These are phyloP conservation scores for Isoetes engelmannii DNA, from an alignment of 83 land plant genomes.

Conservation along the genomic window DNA sequence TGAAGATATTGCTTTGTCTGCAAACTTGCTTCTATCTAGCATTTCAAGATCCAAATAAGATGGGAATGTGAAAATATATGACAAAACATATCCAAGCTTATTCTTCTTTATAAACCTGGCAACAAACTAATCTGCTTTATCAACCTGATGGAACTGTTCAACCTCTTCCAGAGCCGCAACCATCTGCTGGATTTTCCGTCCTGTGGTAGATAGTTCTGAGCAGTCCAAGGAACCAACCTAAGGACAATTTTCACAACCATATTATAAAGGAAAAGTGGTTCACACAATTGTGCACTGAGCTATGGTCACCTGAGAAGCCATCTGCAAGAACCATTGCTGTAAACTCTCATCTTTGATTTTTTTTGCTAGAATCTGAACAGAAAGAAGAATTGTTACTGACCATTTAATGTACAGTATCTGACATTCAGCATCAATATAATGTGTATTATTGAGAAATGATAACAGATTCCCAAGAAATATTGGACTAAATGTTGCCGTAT, in stretches of 20 bases:
- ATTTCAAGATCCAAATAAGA: constrained; percentile 7
- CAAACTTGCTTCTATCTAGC: constrained; percentile 35
- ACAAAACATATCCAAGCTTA: neutral
- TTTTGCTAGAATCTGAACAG: constrained; percentile 7
- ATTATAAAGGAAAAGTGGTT: neutral
- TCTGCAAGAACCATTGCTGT: constrained; percentile 30
- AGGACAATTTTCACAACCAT: neutral
- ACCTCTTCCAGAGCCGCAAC: constrained; percentile 34
- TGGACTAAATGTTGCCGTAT: too few relatives aligned
- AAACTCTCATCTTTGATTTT: constrained; percentile 30
- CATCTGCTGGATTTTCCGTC: constrained; percentile 33
- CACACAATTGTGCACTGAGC: neutral
- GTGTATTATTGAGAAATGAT: too few relatives aligned
- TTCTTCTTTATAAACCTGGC: neutral
- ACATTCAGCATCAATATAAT: too few relatives aligned
- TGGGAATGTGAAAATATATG: neutral
- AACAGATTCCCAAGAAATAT: too few relatives aligned
- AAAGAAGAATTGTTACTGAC: too few relatives aligned
- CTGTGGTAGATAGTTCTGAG: constrained; percentile 20
- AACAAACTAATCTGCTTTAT: neutral
- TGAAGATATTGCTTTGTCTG: constrained; percentile 40
- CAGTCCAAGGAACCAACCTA: constrained; percentile 29
- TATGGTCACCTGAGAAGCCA: constrained; percentile 11
- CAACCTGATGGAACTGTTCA: constrained; percentile 33
- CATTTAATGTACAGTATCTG: too few relatives aligned